phyloP scores from a whole-genome alignment of 306 rosid species.

The Gynostemma pentaphyllum region DNA sequence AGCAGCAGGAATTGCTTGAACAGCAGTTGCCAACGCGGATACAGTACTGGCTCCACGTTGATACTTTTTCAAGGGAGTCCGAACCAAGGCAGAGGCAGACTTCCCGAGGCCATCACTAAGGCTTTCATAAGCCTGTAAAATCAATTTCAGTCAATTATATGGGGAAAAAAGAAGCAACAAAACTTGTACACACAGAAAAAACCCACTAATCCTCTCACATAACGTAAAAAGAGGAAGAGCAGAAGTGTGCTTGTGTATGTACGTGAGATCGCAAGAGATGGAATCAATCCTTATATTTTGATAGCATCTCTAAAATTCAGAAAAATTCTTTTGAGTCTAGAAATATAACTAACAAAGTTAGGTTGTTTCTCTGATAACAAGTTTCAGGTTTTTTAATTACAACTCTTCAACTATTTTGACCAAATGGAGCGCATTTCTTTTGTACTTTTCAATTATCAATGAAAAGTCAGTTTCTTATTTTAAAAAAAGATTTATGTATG shows the following conservation, averaged over 20 bases:
- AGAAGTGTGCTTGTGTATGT: not conserved
- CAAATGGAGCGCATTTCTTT: too few relatives aligned
- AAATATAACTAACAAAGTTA: not conserved
- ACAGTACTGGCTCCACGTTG: constrained; percentile 91
- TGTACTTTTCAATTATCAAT: too few relatives aligned
- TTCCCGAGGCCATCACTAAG: constrained; percentile 86
- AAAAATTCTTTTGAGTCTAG: too few relatives aligned
- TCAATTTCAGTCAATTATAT: constrained; percentile 13
- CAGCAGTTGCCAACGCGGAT: constrained; percentile 84
- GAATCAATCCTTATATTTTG: not conserved
- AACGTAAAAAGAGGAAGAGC: not conserved
- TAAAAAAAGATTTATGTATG: too few relatives aligned
- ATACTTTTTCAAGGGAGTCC: constrained; percentile 68
- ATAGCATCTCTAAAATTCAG: not conserved
- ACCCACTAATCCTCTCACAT: not conserved
- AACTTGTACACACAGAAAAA: not conserved
- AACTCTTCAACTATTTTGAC: too few relatives aligned
- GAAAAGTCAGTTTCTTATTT: too few relatives aligned
- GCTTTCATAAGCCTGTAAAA: constrained; percentile 75
- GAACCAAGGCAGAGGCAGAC: constrained; percentile 90
- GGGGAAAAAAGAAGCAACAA: not conserved
- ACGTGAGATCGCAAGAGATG: not conserved
- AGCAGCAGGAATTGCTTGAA: constrained; percentile 81
- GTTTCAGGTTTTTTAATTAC: too few relatives aligned
- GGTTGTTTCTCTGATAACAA: too few relatives aligned